A percentile compares a stretch with the other conserved stretches of the same genome.
These are phyloP conservation scores for Gaertneriomyces sp. DNA, from an alignment of 192 early-diverging fungal genomes.

Conservation along the genomic window DNA sequence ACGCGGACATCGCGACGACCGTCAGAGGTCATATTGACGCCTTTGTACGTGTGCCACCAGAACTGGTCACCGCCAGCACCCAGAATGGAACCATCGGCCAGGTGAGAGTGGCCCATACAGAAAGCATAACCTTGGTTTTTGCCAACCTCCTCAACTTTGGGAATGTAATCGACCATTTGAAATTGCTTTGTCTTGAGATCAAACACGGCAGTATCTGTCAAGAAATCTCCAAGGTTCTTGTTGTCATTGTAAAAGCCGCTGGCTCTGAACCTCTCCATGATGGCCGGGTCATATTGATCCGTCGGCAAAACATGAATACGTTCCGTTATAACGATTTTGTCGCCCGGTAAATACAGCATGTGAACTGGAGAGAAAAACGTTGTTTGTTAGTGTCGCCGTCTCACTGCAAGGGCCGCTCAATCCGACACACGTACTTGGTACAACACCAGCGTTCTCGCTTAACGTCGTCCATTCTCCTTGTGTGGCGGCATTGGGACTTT, in stretches of 20 bases:
- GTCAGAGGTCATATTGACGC: constrained; percentile 2
- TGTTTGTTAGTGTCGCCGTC: background rate
- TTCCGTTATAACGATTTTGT: background rate
- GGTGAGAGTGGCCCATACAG: constrained; percentile 38
- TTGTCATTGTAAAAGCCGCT: constrained; percentile 2
- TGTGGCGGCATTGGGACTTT: too few species aligned
- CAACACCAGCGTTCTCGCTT: background rate
- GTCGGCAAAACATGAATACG: background rate
- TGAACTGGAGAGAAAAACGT: background rate
- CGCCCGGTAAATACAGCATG: background rate
- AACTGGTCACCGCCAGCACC: constrained; percentile 42
- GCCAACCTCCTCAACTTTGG: background rate
- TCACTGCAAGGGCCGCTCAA: too few species aligned
- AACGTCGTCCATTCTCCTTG: too few species aligned
- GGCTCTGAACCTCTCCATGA: background rate
- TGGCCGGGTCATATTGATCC: constrained; percentile 1
- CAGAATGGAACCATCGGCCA: constrained; percentile 38
- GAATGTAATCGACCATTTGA: background rate
- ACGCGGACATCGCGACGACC: constrained; percentile 7
- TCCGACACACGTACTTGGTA: background rate
- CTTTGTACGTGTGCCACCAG: constrained; percentile 3
- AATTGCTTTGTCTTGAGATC: background rate
- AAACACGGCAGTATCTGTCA: constrained; percentile 5
- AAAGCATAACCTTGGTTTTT: constrained; percentile 25
- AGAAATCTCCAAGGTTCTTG: constrained; percentile 4